phyloP scores from a whole-genome alignment of 805 yeast genomes.

The Torulaspora indica region DNA sequence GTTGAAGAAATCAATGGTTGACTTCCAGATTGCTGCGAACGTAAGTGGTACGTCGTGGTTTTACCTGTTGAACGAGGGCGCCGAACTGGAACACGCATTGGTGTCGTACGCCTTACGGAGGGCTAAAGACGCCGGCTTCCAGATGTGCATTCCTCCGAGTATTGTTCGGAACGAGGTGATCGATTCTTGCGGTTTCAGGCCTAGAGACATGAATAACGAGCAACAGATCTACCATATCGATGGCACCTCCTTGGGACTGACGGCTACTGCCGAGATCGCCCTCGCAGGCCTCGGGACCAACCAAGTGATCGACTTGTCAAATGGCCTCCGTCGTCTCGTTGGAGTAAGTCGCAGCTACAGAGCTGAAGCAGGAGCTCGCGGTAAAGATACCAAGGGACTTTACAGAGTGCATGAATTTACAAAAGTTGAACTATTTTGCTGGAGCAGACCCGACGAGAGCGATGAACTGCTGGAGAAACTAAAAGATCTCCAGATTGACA shows the following conservation, averaged over 20 bases:
- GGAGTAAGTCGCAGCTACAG: slow-evolving; percentile 86
- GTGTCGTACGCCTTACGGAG: slow-evolving; percentile 67
- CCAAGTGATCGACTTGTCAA: slow-evolving; percentile 38
- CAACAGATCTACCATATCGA: slow-evolving; percentile 72
- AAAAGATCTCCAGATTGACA: slow-evolving; percentile 56
- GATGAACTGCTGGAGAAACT: slow-evolving; percentile 53
- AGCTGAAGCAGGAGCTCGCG: slow-evolving; percentile 97
- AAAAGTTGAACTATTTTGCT: slow-evolving; percentile 84
- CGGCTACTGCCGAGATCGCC: slow-evolving; percentile 96
- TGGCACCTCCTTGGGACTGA: slow-evolving; percentile 55
- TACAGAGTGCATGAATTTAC: slow-evolving; percentile 96
- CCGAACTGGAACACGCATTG: slow-evolving; percentile 82
- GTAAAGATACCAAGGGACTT: slow-evolving; percentile 84
- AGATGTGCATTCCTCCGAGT: slow-evolving; percentile 75
- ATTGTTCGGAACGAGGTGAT: slow-evolving; percentile 74
- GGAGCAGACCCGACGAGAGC: slow-evolving; percentile 51
- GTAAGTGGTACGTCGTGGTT: slow-evolving; percentile 84
- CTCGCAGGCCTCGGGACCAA: slow-evolving; percentile 74
- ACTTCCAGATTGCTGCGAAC: slow-evolving; percentile 65
- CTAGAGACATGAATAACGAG: slow-evolving; percentile 82
- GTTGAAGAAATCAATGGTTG: slow-evolving; percentile 58
- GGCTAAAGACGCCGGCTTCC: slow-evolving; percentile 66
- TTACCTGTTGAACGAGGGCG: slow-evolving; percentile 79
- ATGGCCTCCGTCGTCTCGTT: slow-evolving; percentile 56
- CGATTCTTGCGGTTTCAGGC: slow-evolving; percentile 90